Percentiles rank a stretch among this genome's conserved stretches.
Evolutionary conservation across 176 grass and related monocot species (phyloP).

Genomic region (Tuctoria greenei): DNA sequence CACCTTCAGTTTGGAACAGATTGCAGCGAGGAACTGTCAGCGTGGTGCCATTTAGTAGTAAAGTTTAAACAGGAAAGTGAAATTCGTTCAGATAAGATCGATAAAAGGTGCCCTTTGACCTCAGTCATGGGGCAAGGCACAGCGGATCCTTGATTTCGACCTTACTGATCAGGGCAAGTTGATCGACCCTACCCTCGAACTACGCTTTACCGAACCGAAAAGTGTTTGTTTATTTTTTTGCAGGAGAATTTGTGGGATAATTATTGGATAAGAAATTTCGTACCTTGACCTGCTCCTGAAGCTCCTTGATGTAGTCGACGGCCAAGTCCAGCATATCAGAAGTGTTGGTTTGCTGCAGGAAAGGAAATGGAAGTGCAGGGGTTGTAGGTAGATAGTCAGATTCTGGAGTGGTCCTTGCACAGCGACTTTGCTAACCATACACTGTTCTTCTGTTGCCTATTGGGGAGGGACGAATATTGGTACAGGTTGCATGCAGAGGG

Average conservation of each 20-base stretch:
- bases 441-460: conserved; percentile 46
- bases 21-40: conserved; percentile 17
- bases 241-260: neutral
- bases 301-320: conserved; percentile 98
- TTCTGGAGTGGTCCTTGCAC: conserved; percentile 40
- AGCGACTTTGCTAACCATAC: conserved; percentile 3
- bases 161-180: conserved; percentile 21
- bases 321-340: conserved; percentile 98
- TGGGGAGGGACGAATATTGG: conserved; percentile 17
- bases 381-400: conserved; percentile 23
- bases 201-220: too few species aligned
- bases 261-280: neutral
- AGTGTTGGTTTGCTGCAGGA: conserved; percentile 96
- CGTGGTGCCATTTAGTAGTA: too few species aligned
- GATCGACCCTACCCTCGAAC: neutral
- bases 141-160: conserved; percentile 34
- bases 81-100: conserved; percentile 30
- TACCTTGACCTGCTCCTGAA: conserved; percentile 97
- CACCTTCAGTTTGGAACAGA: conserved; percentile 40
- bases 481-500: conserved; percentile 7
- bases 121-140: conserved; percentile 30
- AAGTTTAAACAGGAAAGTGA: conserved; percentile 13
- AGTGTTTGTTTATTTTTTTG: too few species aligned
- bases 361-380: conserved; percentile 17
- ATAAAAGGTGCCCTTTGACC: conserved; percentile 24